These are phyloP conservation scores for Tephrocybe sp. DNA, from an alignment of 768 basidiomycete species.

Conservation along the genomic window DNA sequence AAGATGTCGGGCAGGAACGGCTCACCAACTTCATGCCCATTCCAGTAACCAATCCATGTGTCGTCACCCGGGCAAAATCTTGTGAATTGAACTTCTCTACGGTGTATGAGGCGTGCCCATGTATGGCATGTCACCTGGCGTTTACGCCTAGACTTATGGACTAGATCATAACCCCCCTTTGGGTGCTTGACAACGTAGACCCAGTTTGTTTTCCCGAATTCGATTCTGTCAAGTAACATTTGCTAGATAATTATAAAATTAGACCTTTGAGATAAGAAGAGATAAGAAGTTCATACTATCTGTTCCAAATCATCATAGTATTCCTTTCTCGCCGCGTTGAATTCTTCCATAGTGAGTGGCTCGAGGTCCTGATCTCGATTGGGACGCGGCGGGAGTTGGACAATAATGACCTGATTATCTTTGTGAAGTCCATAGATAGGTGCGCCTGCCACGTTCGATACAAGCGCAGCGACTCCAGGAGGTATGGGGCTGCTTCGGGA, in stretches of 20 bases:
- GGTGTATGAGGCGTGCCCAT: conserved; percentile 36
- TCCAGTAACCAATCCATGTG: conserved; percentile 36
- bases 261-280: not conserved
- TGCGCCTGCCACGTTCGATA: not conserved
- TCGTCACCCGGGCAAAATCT: conserved; percentile 27
- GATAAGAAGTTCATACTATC: conserved; percentile 15
- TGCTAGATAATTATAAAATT: conserved; percentile 21
- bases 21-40: conserved; percentile 37
- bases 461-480: conserved; percentile 6
- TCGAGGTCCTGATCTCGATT: conserved; percentile 1
- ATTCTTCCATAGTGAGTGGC: too few species aligned
- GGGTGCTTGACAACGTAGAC: conserved; percentile 27
- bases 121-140: conserved; percentile 28
- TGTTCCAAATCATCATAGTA: conserved; percentile 14
- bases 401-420: conserved; percentile 12
- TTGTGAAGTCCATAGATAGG: conserved; percentile 13
- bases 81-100: conserved; percentile 35
- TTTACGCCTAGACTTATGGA: conserved; percentile 25
- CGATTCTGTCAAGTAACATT: conserved; percentile 26
- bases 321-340: not conserved
- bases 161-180: conserved; percentile 30
- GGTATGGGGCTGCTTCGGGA: conserved; percentile 2
- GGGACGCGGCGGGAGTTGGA: conserved; percentile 10
- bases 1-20: not conserved
- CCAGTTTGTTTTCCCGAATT: conserved; percentile 37